phyloP scores from a whole-genome alignment of 257 asterid genomes.

The Solanum gandarillasii region DNA sequence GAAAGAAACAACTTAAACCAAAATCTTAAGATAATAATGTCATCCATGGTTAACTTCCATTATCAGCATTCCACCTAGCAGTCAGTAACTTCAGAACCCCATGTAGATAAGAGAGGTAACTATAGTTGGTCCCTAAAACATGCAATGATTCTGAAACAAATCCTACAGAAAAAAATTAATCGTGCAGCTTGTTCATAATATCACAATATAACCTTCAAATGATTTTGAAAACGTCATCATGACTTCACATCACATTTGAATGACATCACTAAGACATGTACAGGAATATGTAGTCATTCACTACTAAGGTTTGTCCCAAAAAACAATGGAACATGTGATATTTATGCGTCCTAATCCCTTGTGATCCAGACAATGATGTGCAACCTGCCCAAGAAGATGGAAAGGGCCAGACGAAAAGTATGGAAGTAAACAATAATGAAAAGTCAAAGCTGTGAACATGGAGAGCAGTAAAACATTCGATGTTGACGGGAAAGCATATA shows the following conservation, averaged over 20 bases:
- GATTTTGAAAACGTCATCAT: neutral
- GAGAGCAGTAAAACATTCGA: constrained; percentile 1
- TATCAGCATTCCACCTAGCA: neutral
- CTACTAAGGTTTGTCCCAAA: neutral
- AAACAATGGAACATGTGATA: neutral
- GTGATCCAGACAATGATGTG: neutral
- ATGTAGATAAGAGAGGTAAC: neutral
- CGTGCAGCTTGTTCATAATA: neutral
- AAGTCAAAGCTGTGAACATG: neutral
- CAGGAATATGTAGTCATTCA: neutral
- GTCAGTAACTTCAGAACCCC: neutral
- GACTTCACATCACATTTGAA: neutral
- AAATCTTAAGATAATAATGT: neutral
- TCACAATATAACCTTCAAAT: neutral
- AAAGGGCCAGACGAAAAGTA: neutral
- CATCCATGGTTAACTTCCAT: neutral
- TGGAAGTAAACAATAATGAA: neutral
- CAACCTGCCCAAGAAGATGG: neutral
- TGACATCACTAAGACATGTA: neutral
- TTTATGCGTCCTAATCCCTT: no score
- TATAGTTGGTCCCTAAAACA: neutral
- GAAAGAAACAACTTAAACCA: neutral
- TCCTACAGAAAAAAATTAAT: neutral
- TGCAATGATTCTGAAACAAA: neutral
- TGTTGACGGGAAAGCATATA: constrained; percentile 19